phyloP scores from a whole-genome alignment of 2,329 filamentous ascomycete genomes.

The Onygena corvina region DNA sequence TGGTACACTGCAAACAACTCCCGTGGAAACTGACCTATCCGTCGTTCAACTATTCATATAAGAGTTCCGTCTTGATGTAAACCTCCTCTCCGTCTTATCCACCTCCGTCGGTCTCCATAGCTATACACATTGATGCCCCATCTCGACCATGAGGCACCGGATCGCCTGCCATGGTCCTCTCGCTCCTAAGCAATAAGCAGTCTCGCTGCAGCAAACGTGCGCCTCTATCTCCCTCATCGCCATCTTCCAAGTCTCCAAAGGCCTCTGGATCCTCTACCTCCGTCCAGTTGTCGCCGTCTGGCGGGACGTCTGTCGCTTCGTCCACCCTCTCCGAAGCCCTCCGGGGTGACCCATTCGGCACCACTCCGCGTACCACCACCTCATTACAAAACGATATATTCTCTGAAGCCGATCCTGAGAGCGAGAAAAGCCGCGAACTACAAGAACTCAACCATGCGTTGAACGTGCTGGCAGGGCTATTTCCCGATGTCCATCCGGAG shows the following conservation, averaged over 20 bases:
- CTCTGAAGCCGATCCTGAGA: conserved; percentile 17
- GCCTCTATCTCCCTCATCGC: not conserved
- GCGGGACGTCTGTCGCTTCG: conserved; percentile 13
- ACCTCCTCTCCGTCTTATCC: not conserved
- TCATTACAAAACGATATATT: conserved; percentile 11
- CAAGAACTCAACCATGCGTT: conserved; percentile 34
- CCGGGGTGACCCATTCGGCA: conserved; percentile 30
- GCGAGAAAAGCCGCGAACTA: conserved; percentile 26
- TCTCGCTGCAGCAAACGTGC: conserved; percentile 1
- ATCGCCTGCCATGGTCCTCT: conserved; percentile 7
- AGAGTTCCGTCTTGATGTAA: not conserved
- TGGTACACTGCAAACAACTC: not conserved
- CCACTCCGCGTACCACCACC: conserved; percentile 6
- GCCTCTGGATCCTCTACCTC: not conserved
- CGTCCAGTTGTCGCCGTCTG: not conserved
- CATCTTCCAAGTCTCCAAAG: conserved; percentile 7
- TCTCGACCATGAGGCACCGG: not conserved
- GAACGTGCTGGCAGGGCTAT: conserved; percentile 31
- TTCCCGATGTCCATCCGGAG: conserved; percentile 37
- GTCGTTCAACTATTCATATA: not conserved
- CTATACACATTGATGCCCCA: not conserved
- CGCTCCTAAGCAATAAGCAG: not conserved
- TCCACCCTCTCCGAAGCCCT: conserved; percentile 34
- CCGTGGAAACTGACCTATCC: not conserved
- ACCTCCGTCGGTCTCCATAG: not conserved